phyloP scores from a whole-genome alignment of 148 eudicot species.

The Selenicereus undatus region DNA sequence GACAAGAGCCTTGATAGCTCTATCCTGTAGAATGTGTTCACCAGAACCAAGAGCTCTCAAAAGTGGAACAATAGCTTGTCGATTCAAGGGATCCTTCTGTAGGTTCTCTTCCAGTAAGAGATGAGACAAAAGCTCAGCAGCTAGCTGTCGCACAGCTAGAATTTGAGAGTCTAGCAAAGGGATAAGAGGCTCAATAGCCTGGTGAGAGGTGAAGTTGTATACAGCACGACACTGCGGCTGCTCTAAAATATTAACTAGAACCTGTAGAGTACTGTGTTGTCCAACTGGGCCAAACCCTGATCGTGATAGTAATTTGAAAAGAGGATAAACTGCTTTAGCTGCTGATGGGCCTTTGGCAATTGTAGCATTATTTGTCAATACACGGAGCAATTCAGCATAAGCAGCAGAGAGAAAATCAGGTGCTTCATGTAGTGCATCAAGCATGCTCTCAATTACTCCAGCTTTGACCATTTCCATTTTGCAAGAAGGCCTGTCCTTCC shows the following conservation, averaged over 20 bases:
- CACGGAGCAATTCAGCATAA: slow-evolving; percentile 84
- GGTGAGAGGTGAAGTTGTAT: slow-evolving; percentile 67
- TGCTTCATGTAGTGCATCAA: slow-evolving; percentile 85
- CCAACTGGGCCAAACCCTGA: slow-evolving; percentile 90
- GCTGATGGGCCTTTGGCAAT: slow-evolving; percentile 94
- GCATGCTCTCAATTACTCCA: slow-evolving; percentile 81
- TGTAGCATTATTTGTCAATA: slow-evolving; percentile 87
- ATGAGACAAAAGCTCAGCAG: slow-evolving; percentile 91
- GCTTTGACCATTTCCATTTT: slow-evolving; percentile 98
- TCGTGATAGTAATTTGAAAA: slow-evolving; percentile 66
- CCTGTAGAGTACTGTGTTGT: slow-evolving; percentile 91
- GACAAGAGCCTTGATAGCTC: slow-evolving; percentile 86
- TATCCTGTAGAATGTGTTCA: slow-evolving; percentile 78
- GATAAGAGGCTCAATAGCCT: slow-evolving; percentile 83
- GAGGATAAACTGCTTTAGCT: slow-evolving; percentile 87
- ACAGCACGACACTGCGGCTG: slow-evolving; percentile 81
- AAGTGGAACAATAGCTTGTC: slow-evolving; percentile 83
- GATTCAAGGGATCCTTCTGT: slow-evolving; percentile 73
- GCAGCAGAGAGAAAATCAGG: slow-evolving; percentile 93
- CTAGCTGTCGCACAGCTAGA: slow-evolving; percentile 82
- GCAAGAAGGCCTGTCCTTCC: slow-evolving; percentile 93
- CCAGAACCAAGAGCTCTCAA: slow-evolving; percentile 80
- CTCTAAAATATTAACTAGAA: slow-evolving; percentile 90
- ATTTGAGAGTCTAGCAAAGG: slow-evolving; percentile 79
- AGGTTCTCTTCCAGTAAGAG: slow-evolving; percentile 77